Conservation (phyloP, 106 monocot genomes). For the Amphibolis antarctica region DNA sequence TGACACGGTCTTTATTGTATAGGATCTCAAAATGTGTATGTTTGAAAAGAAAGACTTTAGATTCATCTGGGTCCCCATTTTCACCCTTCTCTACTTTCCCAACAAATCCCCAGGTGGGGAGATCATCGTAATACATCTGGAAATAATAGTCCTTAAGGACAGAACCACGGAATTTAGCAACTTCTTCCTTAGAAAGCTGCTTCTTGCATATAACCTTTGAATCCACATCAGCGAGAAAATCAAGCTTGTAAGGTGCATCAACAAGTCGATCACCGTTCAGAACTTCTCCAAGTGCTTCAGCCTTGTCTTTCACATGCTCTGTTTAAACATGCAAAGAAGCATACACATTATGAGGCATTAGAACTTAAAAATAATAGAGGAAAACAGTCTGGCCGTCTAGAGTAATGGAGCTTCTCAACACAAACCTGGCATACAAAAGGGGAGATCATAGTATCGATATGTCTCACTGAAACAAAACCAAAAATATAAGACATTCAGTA, state of each 20-base stretch:
- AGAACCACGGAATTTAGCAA: conserved; percentile 44
- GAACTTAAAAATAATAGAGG: no score
- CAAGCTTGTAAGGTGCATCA: conserved; percentile 72
- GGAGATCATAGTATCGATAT: conserved; percentile 56
- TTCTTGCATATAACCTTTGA: conserved; percentile 44
- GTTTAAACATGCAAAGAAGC: conserved; percentile 2
- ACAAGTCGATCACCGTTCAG: conserved; percentile 79
- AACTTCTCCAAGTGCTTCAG: conserved; percentile 63
- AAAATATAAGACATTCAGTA: neutral
- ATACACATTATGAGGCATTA: neutral
- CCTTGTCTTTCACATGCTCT: conserved; percentile 63
- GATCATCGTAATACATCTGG: conserved; percentile 89
- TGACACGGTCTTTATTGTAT: conserved; percentile 60
- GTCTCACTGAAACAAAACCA: conserved; percentile 42
- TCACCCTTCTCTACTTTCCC: conserved; percentile 60
- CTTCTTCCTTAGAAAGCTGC: conserved; percentile 50
- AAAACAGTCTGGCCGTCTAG: neutral
- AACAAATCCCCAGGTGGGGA: conserved; percentile 75
- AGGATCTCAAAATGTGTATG: conserved; percentile 55
- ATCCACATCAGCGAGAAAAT: conserved; percentile 40
- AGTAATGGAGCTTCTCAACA: neutral
- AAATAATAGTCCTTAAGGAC: conserved; percentile 69
- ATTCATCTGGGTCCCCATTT: conserved; percentile 40
- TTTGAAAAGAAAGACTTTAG: conserved; percentile 55
- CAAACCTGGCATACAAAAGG: conserved; percentile 55